Evolutionary conservation across 495 filamentous ascomycete species (phyloP).

Genomic region (Lasiosphaeria hispida): DNA sequence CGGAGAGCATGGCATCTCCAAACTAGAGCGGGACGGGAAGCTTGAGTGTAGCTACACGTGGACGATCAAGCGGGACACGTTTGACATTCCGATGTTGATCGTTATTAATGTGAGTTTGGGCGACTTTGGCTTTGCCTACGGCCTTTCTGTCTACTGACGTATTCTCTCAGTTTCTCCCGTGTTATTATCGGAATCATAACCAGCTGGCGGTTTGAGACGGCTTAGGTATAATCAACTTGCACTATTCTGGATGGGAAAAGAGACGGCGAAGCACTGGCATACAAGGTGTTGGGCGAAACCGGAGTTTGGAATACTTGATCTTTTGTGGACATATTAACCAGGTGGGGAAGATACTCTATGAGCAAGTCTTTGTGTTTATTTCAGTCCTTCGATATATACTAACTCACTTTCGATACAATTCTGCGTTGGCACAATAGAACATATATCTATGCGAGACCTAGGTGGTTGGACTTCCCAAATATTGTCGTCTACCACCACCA

Average conservation of each 20-base stretch:
- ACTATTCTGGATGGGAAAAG: constrained; percentile 8
- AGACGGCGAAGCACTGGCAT: constrained; percentile 12
- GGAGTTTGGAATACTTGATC: not conserved
- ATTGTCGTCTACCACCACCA: too few species aligned
- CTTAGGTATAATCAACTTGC: not conserved
- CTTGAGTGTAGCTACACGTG: constrained; percentile 94
- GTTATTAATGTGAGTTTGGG: constrained; percentile 82
- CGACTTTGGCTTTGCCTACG: not conserved
- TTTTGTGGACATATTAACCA: not conserved
- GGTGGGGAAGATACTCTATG: not conserved
- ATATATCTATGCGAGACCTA: too few species aligned
- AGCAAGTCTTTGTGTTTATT: not conserved
- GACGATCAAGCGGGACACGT: constrained; percentile 94
- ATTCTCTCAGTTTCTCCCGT: constrained; percentile 47
- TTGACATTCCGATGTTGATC: constrained; percentile 98
- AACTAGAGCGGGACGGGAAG: constrained; percentile 83
- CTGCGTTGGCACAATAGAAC: too few species aligned
- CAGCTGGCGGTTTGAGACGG: constrained; percentile 45
- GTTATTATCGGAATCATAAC: constrained; percentile 48
- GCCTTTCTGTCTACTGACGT: not conserved
- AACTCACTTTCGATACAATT: too few species aligned
- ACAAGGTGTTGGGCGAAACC: constrained; percentile 2
- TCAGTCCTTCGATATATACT: too few species aligned
- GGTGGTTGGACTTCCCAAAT: too few species aligned
- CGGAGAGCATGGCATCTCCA: constrained; percentile 70